phyloP scores from a whole-genome alignment of 768 basidiomycete genomes.

The Zangia roseola region DNA sequence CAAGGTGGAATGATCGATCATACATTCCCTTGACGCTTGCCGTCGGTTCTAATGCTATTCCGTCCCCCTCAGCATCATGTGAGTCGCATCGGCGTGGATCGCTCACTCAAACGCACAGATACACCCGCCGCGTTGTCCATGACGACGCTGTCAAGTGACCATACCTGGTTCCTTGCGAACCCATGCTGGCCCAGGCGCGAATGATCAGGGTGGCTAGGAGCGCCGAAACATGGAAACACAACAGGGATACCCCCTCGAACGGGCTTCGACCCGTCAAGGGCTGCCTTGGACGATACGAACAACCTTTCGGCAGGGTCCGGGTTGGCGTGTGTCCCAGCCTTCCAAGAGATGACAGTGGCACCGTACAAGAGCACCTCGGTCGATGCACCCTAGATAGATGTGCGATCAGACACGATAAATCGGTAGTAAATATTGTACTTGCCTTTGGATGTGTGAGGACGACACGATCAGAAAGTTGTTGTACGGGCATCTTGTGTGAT shows the following conservation, averaged over 20 bases:
- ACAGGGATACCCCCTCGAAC: constrained; percentile 57
- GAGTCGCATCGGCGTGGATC: background rate
- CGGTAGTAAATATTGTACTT: background rate
- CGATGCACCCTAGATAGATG: constrained; percentile 53
- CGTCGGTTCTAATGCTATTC: constrained; percentile 62
- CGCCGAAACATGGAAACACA: constrained; percentile 88
- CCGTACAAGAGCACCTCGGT: constrained; percentile 74
- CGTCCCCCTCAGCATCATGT: constrained; percentile 1
- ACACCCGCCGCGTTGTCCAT: constrained; percentile 70
- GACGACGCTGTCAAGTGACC: constrained; percentile 65
- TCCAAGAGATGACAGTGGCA: constrained; percentile 89
- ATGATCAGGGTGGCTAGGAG: constrained; percentile 75
- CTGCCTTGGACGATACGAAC: constrained; percentile 80
- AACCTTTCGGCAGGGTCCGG: constrained; percentile 58
- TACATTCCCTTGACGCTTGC: constrained; percentile 57
- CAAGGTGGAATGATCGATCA: constrained; percentile 64
- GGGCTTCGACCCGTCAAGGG: constrained; percentile 78
- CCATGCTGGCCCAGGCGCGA: constrained; percentile 80
- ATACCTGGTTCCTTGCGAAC: constrained; percentile 77
- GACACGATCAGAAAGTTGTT: constrained; percentile 42
- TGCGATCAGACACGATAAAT: background rate
- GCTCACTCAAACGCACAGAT: constrained; percentile 75
- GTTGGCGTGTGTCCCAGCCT: constrained; percentile 40
- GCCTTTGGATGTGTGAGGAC: constrained; percentile 67
- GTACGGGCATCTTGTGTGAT: constrained; percentile 52